Percentiles rank a stretch among this genome's conserved stretches.
phyloP scores from a whole-genome alignment of 2,329 filamentous ascomycete genomes.

The Ramularia endophylla region DNA sequence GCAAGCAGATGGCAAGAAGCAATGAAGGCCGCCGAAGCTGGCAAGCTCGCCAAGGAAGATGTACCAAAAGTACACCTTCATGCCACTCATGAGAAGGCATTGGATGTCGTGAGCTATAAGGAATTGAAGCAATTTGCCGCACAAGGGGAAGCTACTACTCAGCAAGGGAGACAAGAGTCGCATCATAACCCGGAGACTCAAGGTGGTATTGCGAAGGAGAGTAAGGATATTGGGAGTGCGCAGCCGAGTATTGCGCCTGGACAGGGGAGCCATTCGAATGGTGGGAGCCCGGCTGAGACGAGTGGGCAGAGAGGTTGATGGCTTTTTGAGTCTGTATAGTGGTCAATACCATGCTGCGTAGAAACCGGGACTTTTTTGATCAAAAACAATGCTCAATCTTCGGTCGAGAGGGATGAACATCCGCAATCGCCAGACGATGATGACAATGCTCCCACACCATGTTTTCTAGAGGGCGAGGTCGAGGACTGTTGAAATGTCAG shows the following conservation, averaged over 20 bases:
- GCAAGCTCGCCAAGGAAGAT: conserved; percentile 11
- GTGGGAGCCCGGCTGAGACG: not conserved
- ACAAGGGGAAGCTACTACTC: conserved; percentile 11
- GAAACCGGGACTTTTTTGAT: too few species aligned
- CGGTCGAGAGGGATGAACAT: too few species aligned
- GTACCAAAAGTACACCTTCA: conserved; percentile 15
- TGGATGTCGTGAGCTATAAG: conserved; percentile 11
- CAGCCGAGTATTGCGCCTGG: conserved; percentile 13
- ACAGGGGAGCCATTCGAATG: conserved; percentile 1
- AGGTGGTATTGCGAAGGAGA: conserved; percentile 14
- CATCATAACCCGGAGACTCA: conserved; percentile 4
- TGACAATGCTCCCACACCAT: too few species aligned
- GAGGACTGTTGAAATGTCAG: too few species aligned
- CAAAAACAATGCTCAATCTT: too few species aligned
- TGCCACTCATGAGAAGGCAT: conserved; percentile 13
- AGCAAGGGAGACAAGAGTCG: conserved; percentile 12
- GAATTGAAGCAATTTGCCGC: conserved; percentile 15
- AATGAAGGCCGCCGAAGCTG: conserved; percentile 4
- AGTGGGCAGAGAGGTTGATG: conserved; percentile 1
- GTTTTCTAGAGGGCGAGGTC: too few species aligned
- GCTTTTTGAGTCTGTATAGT: too few species aligned
- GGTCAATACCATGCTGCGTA: too few species aligned
- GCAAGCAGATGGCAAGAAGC: conserved; percentile 12
- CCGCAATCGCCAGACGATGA: too few species aligned
- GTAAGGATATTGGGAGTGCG: conserved; percentile 14